Evolutionary conservation across 2,329 filamentous ascomycete genomes (phyloP).

Genomic region (Aspergillus alliaceus): DNA sequence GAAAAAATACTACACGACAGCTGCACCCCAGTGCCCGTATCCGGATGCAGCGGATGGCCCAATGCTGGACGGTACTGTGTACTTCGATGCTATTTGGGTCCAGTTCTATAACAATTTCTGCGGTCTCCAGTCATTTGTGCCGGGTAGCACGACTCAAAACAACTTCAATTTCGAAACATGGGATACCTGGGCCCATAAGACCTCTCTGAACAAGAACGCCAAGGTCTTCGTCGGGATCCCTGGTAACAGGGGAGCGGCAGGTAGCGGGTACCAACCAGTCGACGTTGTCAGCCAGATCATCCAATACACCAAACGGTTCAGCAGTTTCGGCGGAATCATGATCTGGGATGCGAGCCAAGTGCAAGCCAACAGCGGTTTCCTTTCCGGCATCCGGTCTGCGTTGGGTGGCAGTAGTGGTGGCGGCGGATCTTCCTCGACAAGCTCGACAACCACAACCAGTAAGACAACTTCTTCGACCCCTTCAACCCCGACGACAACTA

Average conservation of each 20-base stretch:
- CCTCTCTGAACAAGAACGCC: conserved; percentile 58
- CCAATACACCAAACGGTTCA: conserved; percentile 54
- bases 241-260: conserved; percentile 53
- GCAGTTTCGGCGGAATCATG: conserved; percentile 67
- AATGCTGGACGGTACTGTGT: conserved; percentile 55
- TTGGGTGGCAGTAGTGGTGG: neutral
- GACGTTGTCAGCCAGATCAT: conserved; percentile 51
- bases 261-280: conserved; percentile 55
- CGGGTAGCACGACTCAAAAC: conserved; percentile 46
- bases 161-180: conserved; percentile 65
- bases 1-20: conserved; percentile 61
- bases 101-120: conserved; percentile 73
- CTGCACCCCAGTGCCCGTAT: conserved; percentile 68
- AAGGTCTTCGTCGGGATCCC: conserved; percentile 64
- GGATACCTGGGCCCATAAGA: conserved; percentile 65
- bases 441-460: neutral
- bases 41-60: conserved; percentile 61
- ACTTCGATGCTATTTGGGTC: conserved; percentile 62
- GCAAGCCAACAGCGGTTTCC: conserved; percentile 58
- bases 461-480: neutral
- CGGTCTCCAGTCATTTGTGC: conserved; percentile 55
- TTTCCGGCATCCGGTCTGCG: conserved; percentile 25
- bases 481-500: neutral
- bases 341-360: conserved; percentile 67
- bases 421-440: neutral